A percentile compares a stretch with the other conserved stretches of the same genome.
Evolutionary conservation across 139 green algal species (phyloP).

Genomic region (Chlorella ohadii): DNA sequence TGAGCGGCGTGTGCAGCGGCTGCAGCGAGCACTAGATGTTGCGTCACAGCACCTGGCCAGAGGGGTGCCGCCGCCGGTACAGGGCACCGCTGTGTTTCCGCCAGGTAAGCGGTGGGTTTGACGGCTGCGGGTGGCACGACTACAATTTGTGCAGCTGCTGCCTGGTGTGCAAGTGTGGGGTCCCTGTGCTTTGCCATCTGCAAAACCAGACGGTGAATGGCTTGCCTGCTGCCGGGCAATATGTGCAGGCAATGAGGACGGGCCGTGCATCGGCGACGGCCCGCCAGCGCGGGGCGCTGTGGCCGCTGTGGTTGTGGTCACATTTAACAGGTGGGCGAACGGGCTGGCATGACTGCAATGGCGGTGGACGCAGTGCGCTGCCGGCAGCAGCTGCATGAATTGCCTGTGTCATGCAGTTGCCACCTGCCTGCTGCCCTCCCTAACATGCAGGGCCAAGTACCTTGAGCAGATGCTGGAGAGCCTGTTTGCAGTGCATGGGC

Average conservation of each 20-base stretch:
- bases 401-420: too few species aligned
- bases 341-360: too few species aligned
- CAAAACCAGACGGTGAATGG: not conserved
- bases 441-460: constrained; percentile 34
- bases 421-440: not conserved
- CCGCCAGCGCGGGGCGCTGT: not conserved
- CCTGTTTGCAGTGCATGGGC: constrained; percentile 37
- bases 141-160: too few species aligned
- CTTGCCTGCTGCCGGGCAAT: not conserved
- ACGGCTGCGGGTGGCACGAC: too few species aligned
- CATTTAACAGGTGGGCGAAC: constrained; percentile 40
- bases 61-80: not conserved
- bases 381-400: too few species aligned
- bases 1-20: constrained; percentile 19
- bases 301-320: constrained; percentile 58
- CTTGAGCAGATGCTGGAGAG: constrained; percentile 41
- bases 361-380: too few species aligned
- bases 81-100: not conserved
- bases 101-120: not conserved
- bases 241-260: constrained; percentile 34
- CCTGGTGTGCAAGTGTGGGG: too few species aligned
- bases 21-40: not conserved
- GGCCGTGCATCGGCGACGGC: constrained; percentile 19
- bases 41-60: not conserved
- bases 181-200: too few species aligned